These are phyloP conservation scores for Oryza longistaminata DNA, from an alignment of 176 grass and related monocot genomes.

Conservation along the genomic window DNA sequence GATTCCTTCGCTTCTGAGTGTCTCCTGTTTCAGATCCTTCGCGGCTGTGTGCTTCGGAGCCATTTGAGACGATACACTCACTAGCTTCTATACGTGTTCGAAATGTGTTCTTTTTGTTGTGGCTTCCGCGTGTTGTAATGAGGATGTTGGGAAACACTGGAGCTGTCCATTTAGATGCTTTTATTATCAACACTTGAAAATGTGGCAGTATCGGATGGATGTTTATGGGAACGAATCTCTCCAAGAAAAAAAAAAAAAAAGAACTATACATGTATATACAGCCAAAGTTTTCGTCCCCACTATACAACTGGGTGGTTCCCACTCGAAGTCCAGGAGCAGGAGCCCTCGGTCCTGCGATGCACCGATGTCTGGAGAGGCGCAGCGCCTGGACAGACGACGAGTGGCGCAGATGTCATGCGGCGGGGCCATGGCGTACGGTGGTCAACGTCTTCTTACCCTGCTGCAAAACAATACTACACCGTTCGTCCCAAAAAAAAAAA, in stretches of 20 bases:
- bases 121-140: constrained; percentile 40
- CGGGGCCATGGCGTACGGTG: no score
- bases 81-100: constrained; percentile 35
- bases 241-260: neutral
- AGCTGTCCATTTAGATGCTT: constrained; percentile 32
- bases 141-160: constrained; percentile 42
- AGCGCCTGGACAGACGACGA: no score
- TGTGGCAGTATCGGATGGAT: constrained; percentile 4
- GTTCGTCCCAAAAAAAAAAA: no score
- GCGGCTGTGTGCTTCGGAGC: neutral
- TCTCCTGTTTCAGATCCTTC: constrained; percentile 44
- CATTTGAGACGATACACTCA: constrained; percentile 34
- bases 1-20: constrained; percentile 24
- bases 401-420: no score
- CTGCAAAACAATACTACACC: neutral
- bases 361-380: no score
- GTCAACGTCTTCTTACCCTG: no score
- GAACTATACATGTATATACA: neutral
- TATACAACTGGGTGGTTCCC: no score
- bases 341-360: no score
- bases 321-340: no score
- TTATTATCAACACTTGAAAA: constrained; percentile 16
- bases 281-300: neutral
- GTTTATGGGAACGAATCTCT: neutral
- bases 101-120: constrained; percentile 38